Conservation (phyloP, 139 green algal species). For the Chlorella sp. region DNA sequence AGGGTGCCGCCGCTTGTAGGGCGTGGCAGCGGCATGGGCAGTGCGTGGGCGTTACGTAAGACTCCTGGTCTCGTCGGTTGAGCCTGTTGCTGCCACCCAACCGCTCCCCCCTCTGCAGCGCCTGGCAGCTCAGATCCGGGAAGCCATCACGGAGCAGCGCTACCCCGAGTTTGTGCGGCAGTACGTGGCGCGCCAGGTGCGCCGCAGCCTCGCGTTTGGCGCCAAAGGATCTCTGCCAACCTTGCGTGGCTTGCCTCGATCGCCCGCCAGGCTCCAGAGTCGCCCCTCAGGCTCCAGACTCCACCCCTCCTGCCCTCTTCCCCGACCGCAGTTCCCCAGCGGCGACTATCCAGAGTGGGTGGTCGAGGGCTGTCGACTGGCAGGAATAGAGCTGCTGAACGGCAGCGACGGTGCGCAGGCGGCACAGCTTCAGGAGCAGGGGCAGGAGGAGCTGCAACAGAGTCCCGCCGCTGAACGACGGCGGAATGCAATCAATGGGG, state of each 20-base stretch:
- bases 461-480: too few species aligned
- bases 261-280: not conserved
- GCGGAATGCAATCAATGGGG: too few species aligned
- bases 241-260: not conserved
- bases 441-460: not conserved
- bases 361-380: conserved; percentile 54
- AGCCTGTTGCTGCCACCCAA: not conserved
- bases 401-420: too few species aligned
- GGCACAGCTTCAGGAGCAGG: not conserved
- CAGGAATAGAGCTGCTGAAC: conserved; percentile 57
- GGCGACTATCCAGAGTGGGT: conserved; percentile 68
- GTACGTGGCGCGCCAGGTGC: conserved; percentile 59
- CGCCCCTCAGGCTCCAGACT: not conserved
- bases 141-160: conserved; percentile 60
- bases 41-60: not conserved
- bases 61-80: not conserved
- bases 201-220: not conserved
- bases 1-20: not conserved
- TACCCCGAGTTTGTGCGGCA: conserved; percentile 73
- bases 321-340: not conserved
- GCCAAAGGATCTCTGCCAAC: not conserved
- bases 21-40: not conserved
- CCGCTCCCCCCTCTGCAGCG: conserved; percentile 14
- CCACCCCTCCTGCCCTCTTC: not conserved
- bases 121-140: conserved; percentile 58